A percentile compares a stretch with the other conserved stretches of the same genome.
Conservation (phyloP, 164 flowering plant species). For the Santalum album region DNA sequence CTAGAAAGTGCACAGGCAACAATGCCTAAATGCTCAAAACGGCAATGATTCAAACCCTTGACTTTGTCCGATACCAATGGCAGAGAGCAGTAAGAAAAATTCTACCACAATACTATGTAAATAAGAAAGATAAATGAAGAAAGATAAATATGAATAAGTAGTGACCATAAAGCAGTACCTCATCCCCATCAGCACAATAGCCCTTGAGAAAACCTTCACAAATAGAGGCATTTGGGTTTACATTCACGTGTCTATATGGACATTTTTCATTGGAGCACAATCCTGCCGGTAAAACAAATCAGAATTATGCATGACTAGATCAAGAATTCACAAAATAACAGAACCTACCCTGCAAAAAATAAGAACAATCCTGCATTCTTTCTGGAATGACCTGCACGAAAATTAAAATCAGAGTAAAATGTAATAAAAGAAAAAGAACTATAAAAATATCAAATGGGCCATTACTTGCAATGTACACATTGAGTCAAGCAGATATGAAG, state of each 20-base stretch:
- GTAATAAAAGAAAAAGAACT: background rate
- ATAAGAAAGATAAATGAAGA: background rate
- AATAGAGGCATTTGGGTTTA: conserved; percentile 64
- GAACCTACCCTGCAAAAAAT: conserved; percentile 66
- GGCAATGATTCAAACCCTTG: too few species aligned
- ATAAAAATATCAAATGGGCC: background rate
- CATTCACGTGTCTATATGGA: conserved; percentile 92
- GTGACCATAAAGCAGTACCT: conserved; percentile 44
- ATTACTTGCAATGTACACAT: conserved; percentile 1
- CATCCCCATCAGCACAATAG: conserved; percentile 88
- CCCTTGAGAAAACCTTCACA: conserved; percentile 94
- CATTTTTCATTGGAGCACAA: conserved; percentile 72
- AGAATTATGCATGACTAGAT: conserved; percentile 5
- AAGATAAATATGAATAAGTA: background rate
- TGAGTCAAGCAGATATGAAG: background rate
- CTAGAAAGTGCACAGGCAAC: too few species aligned
- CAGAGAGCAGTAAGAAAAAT: background rate
- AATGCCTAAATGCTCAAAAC: too few species aligned
- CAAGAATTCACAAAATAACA: background rate
- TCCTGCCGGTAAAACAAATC: conserved; percentile 37
- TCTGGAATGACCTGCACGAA: conserved; percentile 85
- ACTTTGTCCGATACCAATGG: too few species aligned
- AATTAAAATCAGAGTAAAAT: conserved; percentile 6
- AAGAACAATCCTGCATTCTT: conserved; percentile 97
- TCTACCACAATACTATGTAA: too few species aligned